Percentiles rank a stretch among this genome's conserved stretches.
Conservation (phyloP, 192 early-diverging fungal genomes). For the Chytriomyces confervae region DNA sequence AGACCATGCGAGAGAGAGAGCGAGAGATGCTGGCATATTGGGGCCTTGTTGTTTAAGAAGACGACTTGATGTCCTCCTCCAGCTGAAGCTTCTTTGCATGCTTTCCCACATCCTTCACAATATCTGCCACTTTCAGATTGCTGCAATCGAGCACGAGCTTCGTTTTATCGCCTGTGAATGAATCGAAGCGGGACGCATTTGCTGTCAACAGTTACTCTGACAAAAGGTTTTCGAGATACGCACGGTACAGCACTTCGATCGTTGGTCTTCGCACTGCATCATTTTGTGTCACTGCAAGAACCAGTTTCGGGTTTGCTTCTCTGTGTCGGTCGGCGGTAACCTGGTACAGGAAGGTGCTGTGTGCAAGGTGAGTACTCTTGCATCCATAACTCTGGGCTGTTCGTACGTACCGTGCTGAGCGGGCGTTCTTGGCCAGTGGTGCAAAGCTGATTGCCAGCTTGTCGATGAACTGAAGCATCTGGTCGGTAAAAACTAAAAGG, state of each 20-base stretch:
- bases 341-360: constrained; percentile 32
- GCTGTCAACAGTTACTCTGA: neutral
- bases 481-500: neutral
- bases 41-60: constrained; percentile 5
- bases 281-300: constrained; percentile 20
- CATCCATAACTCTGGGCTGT: neutral
- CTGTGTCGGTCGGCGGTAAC: constrained; percentile 30
- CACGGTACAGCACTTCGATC: constrained; percentile 35
- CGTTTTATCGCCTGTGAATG: constrained; percentile 32
- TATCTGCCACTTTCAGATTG: constrained; percentile 23
- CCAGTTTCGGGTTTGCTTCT: constrained; percentile 31
- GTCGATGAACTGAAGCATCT: constrained; percentile 30
- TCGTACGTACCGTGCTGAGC: constrained; percentile 26
- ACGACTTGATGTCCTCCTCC: constrained; percentile 36
- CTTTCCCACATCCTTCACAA: constrained; percentile 28
- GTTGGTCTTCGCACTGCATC: constrained; percentile 20
- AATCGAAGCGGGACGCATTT: neutral
- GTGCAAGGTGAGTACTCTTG: neutral
- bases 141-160: constrained; percentile 9
- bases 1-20: neutral
- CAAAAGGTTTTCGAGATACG: neutral
- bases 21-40: neutral
- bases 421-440: constrained; percentile 24
- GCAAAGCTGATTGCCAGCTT: constrained; percentile 33
- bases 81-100: constrained; percentile 36